Evolutionary conservation across 2,329 filamentous ascomycete species (phyloP).

Genomic region (Aspergillus fumigatiaffinis): DNA sequence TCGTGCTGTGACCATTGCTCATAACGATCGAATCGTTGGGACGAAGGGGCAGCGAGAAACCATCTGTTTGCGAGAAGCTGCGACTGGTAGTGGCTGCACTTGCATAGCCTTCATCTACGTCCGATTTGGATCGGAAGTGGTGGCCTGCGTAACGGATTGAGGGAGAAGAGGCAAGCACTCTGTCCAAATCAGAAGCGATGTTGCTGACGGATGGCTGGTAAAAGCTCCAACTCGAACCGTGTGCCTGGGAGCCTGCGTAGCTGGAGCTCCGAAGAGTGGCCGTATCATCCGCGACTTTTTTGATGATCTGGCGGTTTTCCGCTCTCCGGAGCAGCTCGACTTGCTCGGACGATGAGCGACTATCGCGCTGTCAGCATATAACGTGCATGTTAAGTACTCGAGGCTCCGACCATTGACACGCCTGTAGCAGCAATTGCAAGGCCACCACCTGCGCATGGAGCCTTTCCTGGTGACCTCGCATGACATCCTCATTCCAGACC

Average conservation of each 20-base stretch:
- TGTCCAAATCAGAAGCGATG: slow-evolving; percentile 32
- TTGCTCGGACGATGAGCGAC: slow-evolving; percentile 33
- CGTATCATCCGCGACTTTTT: slow-evolving; percentile 36
- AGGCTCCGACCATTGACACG: slow-evolving; percentile 34
- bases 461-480: slow-evolving; percentile 33
- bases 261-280: slow-evolving; percentile 30
- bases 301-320: slow-evolving; percentile 32
- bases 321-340: slow-evolving; percentile 29
- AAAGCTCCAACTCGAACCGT: slow-evolving; percentile 22
- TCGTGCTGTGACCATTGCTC: slow-evolving; percentile 16
- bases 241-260: slow-evolving; percentile 22
- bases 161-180: slow-evolving; percentile 21
- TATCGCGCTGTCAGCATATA: slow-evolving; percentile 8
- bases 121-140: slow-evolving; percentile 8
- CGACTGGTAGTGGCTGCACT: slow-evolving; percentile 18
- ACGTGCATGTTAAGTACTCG: background rate
- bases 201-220: slow-evolving; percentile 25
- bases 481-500: slow-evolving; percentile 36
- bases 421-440: slow-evolving; percentile 36
- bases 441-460: slow-evolving; percentile 36
- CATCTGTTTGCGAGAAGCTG: slow-evolving; percentile 8
- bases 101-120: slow-evolving; percentile 27
- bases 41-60: slow-evolving; percentile 12
- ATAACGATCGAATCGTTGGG: slow-evolving; percentile 12
- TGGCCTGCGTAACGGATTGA: slow-evolving; percentile 22